Percentiles rank a stretch among this genome's conserved stretches.
These are phyloP conservation scores for Conticribra weissflogii DNA, from an alignment of 108 stramenopile species.

Conservation along the genomic window DNA sequence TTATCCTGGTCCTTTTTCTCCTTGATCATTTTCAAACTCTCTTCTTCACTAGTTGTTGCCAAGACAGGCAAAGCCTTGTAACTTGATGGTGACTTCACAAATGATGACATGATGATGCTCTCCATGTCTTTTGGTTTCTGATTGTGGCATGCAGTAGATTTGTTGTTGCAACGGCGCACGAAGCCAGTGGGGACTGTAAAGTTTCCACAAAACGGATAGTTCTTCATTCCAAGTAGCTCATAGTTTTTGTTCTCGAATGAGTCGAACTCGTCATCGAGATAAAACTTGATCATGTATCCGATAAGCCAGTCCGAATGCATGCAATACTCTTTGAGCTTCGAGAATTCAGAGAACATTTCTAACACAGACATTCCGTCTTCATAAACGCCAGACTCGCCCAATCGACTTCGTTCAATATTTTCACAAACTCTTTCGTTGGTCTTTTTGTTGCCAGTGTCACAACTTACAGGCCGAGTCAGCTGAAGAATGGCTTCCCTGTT, in stretches of 20 bases:
- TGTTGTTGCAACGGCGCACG: background rate
- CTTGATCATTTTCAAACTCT: background rate
- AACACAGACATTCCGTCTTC: slow-evolving; percentile 16
- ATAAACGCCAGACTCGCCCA: slow-evolving; percentile 28
- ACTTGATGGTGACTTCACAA: background rate
- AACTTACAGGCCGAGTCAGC: slow-evolving; percentile 18
- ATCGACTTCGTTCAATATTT: slow-evolving; percentile 2
- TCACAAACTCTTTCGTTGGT: slow-evolving; percentile 10
- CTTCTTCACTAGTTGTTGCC: background rate
- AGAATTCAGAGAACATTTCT: slow-evolving; percentile 30
- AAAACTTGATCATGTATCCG: slow-evolving; percentile 26
- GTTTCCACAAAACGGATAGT: slow-evolving; percentile 20
- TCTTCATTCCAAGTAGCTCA: background rate
- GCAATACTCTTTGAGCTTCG: slow-evolving; percentile 16
- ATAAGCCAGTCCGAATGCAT: slow-evolving; percentile 40
- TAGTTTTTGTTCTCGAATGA: too few relatives aligned
- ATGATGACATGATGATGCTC: slow-evolving; percentile 2
- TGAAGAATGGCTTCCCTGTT: slow-evolving; percentile 22
- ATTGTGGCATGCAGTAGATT: slow-evolving; percentile 26
- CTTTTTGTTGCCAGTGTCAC: background rate
- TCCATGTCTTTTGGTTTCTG: slow-evolving; percentile 26
- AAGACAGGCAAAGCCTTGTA: slow-evolving; percentile 1
- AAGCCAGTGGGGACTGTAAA: slow-evolving; percentile 3
- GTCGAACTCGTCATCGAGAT: too few relatives aligned
- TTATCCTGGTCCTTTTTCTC: background rate